phyloP scores from a whole-genome alignment of 768 basidiomycete genomes.

The Kwoniella europaea region DNA sequence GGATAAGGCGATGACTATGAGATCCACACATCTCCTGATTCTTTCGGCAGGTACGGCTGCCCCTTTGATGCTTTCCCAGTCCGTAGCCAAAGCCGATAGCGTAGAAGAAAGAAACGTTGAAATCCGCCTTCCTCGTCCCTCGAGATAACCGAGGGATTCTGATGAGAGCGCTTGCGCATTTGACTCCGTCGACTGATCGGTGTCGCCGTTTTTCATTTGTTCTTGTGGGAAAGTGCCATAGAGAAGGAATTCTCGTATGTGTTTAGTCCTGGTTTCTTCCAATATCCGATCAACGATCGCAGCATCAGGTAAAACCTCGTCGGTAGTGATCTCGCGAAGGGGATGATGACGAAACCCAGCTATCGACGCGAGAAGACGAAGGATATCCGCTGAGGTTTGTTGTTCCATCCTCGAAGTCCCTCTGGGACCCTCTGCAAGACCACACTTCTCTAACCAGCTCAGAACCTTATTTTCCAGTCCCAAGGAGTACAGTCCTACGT shows the following conservation, averaged over 20 bases:
- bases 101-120: constrained; percentile 70
- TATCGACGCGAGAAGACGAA: constrained; percentile 69
- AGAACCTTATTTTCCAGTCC: constrained; percentile 85
- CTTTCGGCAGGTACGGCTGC: constrained; percentile 64
- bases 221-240: constrained; percentile 9
- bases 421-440: constrained; percentile 60
- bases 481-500: constrained; percentile 81
- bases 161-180: neutral
- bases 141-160: constrained; percentile 24
- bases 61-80: constrained; percentile 62
- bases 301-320: constrained; percentile 70
- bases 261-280: constrained; percentile 65
- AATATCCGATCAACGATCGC: constrained; percentile 67
- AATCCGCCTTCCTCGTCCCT: constrained; percentile 37
- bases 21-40: constrained; percentile 71
- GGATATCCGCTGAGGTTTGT: constrained; percentile 66
- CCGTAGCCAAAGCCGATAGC: constrained; percentile 63
- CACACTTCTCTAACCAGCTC: constrained; percentile 81
- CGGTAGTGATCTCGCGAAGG: constrained; percentile 44
- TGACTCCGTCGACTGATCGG: neutral
- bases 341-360: constrained; percentile 65
- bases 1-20: constrained; percentile 68
- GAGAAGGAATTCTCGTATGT: constrained; percentile 62
- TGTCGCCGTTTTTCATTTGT: neutral
- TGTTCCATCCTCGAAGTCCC: constrained; percentile 63